Conservation (phyloP, 768 basidiomycete species). For the Lepiota brunneoincarnata region DNA sequence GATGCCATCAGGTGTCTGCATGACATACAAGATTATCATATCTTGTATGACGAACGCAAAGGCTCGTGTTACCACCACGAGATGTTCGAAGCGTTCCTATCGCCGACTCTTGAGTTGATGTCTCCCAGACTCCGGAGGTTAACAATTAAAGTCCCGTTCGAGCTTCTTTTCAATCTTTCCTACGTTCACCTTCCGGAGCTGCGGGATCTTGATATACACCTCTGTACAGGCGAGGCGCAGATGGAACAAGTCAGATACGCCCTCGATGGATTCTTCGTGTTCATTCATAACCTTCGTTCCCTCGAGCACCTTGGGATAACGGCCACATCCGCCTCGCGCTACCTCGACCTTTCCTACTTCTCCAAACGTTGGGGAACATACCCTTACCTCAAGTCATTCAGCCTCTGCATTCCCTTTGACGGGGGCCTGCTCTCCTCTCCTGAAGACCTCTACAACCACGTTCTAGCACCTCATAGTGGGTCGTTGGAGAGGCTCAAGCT, state of each 20-base stretch:
- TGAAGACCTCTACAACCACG: constrained; percentile 28
- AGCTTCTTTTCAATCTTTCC: constrained; percentile 31
- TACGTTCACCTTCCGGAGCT: constrained; percentile 31
- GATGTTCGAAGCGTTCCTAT: constrained; percentile 35
- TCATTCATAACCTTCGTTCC: constrained; percentile 38
- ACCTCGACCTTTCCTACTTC: constrained; percentile 38
- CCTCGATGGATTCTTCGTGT: constrained; percentile 42
- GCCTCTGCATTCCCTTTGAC: constrained; percentile 43
- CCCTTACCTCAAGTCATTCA: constrained; percentile 34
- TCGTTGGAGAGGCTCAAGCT: constrained; percentile 36
- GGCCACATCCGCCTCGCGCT: constrained; percentile 32
- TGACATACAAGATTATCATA: constrained; percentile 32
- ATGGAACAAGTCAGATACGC: constrained; percentile 28
- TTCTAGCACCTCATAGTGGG: constrained; percentile 28
- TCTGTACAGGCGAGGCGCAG: constrained; percentile 30
- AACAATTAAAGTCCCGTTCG: constrained; percentile 36
- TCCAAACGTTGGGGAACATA: constrained; percentile 35
- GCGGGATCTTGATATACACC: constrained; percentile 30
- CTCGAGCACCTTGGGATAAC: constrained; percentile 34
- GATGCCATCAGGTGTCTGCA: constrained; percentile 29
- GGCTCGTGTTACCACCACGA: constrained; percentile 29
- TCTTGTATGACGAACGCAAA: constrained; percentile 39
- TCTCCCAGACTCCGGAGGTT: constrained; percentile 30
- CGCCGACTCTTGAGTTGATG: constrained; percentile 31
- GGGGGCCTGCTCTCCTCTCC: constrained; percentile 38